phyloP scores from a whole-genome alignment of 345 rosid species.

The Mallotus nudiflorus region DNA sequence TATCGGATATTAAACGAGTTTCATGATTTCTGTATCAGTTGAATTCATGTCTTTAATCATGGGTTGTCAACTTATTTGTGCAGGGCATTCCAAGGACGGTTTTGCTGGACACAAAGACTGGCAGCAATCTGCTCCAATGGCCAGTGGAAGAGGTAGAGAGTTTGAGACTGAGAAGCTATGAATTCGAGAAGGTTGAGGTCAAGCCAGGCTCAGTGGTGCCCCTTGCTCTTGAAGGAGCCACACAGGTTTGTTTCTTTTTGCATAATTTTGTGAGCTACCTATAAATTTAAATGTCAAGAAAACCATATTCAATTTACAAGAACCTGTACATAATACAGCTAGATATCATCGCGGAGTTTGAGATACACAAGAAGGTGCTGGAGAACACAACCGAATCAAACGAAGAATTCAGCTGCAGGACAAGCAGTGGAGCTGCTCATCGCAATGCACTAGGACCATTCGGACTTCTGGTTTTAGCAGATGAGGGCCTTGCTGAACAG shows the following conservation, averaged over 20 bases:
- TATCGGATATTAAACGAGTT: constrained; percentile 8
- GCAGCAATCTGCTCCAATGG: constrained; percentile 71
- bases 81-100: constrained; percentile 83
- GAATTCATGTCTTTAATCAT: background rate
- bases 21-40: background rate
- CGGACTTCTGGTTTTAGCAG: constrained; percentile 80
- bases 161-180: constrained; percentile 53
- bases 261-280: background rate
- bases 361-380: constrained; percentile 53
- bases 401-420: constrained; percentile 55
- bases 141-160: constrained; percentile 76
- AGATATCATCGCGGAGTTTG: constrained; percentile 59
- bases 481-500: constrained; percentile 53
- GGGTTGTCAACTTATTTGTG: background rate
- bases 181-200: constrained; percentile 44
- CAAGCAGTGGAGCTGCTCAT: constrained; percentile 50
- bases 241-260: constrained; percentile 51
- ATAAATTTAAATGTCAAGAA: background rate
- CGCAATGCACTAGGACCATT: constrained; percentile 89
- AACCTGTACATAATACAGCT: constrained; percentile 35
- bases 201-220: constrained; percentile 63
- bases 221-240: constrained; percentile 54
- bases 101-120: constrained; percentile 54
- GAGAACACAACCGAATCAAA: constrained; percentile 37
- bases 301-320: background rate